Base-by-base conservation (phyloP, 208 protist genomes). In the Crithidia expoeki region DNA sequence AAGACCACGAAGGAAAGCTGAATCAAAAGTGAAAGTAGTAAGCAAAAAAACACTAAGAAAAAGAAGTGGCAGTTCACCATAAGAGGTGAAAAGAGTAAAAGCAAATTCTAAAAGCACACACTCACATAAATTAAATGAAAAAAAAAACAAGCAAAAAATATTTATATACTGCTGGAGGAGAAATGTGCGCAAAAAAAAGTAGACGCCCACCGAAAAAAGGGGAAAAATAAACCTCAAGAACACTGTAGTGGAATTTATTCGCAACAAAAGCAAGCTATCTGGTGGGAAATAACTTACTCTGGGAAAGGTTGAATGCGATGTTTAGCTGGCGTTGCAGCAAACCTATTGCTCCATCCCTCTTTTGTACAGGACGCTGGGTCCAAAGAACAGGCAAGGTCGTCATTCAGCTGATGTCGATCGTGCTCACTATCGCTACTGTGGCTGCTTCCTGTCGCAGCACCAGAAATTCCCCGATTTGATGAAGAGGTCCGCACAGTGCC, bases 361-460 rank as follows among this genome's bases (percentile, higher is more conserved):
- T 44, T 53, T 25, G 51, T 32, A n/a, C 40, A 57, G 16, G 50
- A 52, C 16, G 7, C 17, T 10, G 28, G 60, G n/a, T 65, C 60
- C 16, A 16, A 25, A 17, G 34, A 30, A 14, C 12, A 62, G 16
- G 0, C 61, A 10, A 68, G 2, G 14, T 74, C 69, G 11, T 74
- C 69, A 32, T 11, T 65, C 28, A 28, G 4, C 10, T 34, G 16
- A 19, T 46, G 44, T 11, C 52, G 60, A 21, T 68, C 60, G 9
- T 65, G 62, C 4, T 58, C 51, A 21, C 52, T 68, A 16, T 61
- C 53, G 69, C 69, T 74, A 44, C 59, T 74, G 27, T 49, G 55
- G 30, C 62, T 76, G 40, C 57, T 76, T 27, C 60, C 56, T 28
- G 42, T 72, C 25, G 63, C 76, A 32, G 62, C 58, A 5, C 53